phyloP scores from a whole-genome alignment of 176 grass and related monocot genomes.

The Avena eriantha region DNA sequence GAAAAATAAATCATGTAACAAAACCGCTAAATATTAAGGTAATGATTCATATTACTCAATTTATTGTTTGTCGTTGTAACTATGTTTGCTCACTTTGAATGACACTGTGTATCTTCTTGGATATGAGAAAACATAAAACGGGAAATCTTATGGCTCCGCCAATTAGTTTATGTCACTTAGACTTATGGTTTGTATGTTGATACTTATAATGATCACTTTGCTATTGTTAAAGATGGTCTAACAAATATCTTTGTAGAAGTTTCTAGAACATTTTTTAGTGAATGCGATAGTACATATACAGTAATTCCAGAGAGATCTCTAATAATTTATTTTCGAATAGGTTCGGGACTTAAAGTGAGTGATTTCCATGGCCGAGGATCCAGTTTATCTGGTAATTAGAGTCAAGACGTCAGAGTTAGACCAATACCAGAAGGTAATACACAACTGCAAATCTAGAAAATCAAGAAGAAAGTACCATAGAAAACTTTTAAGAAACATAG shows the following conservation, averaged over 20 bases:
- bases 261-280: neutral
- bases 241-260: neutral
- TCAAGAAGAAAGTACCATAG: neutral
- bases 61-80: neutral
- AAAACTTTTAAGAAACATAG: neutral
- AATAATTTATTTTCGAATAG: neutral
- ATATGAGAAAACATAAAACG: neutral
- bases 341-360: neutral
- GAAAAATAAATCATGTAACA: neutral
- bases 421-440: neutral
- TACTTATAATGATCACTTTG: neutral
- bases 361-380: neutral
- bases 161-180: neutral
- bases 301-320: neutral
- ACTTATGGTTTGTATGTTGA: neutral
- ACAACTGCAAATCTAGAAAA: neutral
- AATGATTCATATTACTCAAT: neutral
- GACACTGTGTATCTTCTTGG: neutral
- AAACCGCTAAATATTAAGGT: neutral
- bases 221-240: neutral
- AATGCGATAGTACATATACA: neutral
- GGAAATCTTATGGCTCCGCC: no score
- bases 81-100: no score
- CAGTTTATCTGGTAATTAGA: neutral
- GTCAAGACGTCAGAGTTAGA: neutral